phyloP scores from a whole-genome alignment of 1,284 basidiomycete species.

The Malassezia globosa region DNA sequence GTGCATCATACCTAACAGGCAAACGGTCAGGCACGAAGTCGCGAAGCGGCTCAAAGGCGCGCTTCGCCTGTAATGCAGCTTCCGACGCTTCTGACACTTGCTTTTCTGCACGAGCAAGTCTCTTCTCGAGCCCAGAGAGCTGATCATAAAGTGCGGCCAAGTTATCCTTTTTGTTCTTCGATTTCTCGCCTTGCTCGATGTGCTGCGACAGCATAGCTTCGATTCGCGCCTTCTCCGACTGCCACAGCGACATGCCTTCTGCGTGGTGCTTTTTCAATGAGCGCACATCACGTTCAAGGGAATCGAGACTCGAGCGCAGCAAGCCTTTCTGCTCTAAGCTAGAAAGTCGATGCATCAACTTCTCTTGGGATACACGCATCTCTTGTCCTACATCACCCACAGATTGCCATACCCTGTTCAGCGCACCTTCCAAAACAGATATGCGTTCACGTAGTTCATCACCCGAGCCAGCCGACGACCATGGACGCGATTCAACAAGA shows the following conservation, averaged over 20 bases:
- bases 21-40: slow-evolving; percentile 45
- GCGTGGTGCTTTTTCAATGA: slow-evolving; percentile 1
- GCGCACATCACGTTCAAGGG: slow-evolving; percentile 1
- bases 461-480: background rate
- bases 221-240: slow-evolving; percentile 3
- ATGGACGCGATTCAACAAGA: background rate
- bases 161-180: background rate
- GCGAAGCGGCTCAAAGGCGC: slow-evolving; percentile 1
- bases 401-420: slow-evolving; percentile 11
- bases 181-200: background rate
- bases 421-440: slow-evolving; percentile 6
- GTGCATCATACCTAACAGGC: slow-evolving; percentile 46
- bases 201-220: slow-evolving; percentile 4
- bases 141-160: background rate
- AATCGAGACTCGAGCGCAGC: background rate
- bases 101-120: background rate
- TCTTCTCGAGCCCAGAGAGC: slow-evolving; percentile 1
- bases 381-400: slow-evolving; percentile 3
- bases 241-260: background rate
- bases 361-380: background rate
- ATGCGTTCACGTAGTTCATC: slow-evolving; percentile 6
- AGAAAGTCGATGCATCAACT: background rate
- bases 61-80: slow-evolving; percentile 5
- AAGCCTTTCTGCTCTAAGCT: slow-evolving; percentile 2
- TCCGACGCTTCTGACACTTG: slow-evolving; percentile 1